phyloP scores from a whole-genome alignment of 305 asterid species.

The Salvia sclarea region DNA sequence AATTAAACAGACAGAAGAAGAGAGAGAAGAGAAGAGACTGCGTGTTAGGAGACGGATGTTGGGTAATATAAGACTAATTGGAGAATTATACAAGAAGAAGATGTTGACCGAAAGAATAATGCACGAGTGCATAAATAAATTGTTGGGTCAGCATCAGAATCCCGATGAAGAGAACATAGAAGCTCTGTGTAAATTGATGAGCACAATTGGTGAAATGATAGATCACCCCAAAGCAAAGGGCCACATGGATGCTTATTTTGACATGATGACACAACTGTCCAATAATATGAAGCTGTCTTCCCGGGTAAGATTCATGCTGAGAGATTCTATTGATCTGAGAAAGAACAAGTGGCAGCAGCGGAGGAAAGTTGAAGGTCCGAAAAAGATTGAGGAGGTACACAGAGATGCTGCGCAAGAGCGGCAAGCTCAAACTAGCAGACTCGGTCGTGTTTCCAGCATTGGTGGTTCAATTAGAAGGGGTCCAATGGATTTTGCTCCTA shows the following conservation, averaged over 20 bases:
- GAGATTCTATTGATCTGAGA: conserved; percentile 70
- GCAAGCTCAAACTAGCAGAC: conserved; percentile 54
- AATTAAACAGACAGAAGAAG: conserved; percentile 52
- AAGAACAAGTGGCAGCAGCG: conserved; percentile 84
- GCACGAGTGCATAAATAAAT: conserved; percentile 72
- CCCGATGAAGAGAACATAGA: conserved; percentile 85
- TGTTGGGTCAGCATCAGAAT: conserved; percentile 65
- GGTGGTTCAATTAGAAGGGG: conserved; percentile 50
- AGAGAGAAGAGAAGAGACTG: conserved; percentile 68
- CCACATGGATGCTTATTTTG: conserved; percentile 60
- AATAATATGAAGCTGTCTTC: conserved; percentile 57
- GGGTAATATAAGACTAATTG: conserved; percentile 81
- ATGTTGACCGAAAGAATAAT: conserved; percentile 81
- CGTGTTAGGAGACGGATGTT: conserved; percentile 66
- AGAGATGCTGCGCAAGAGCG: conserved; percentile 84
- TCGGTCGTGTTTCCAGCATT: conserved; percentile 51
- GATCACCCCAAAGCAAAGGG: conserved; percentile 70
- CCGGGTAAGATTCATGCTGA: conserved; percentile 73
- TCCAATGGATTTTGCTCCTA: conserved; percentile 47
- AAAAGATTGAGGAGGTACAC: conserved; percentile 76
- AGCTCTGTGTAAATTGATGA: conserved; percentile 78
- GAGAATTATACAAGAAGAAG: conserved; percentile 76
- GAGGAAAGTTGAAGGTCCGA: conserved; percentile 82
- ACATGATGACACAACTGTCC: conserved; percentile 52
- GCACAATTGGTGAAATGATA: conserved; percentile 77